Percentiles rank a stretch among this genome's conserved stretches.
Conservation (phyloP, 495 filamentous ascomycete genomes). For the Hypoxylon trugodes region DNA sequence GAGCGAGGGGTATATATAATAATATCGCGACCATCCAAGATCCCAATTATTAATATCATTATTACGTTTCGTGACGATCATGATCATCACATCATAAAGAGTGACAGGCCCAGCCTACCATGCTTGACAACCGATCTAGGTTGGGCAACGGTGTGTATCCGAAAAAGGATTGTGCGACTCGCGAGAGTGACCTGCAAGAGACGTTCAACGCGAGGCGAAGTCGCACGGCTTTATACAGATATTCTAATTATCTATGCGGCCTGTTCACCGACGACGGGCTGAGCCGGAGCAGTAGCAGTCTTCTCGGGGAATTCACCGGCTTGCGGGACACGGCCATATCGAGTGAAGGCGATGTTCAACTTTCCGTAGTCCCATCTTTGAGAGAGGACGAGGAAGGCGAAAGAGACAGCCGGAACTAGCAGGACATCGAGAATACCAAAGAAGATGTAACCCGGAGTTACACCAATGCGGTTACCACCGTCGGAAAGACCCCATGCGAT, state of each 20-base stretch:
- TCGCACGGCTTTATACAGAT: neutral
- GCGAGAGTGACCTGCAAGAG: conserved; percentile 19
- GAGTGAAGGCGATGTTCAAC: conserved; percentile 62
- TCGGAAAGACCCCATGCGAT: conserved; percentile 58
- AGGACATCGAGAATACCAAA: conserved; percentile 58
- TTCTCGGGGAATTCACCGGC: conserved; percentile 57
- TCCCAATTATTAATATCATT: conserved; percentile 14
- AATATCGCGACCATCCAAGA: conserved; percentile 3
- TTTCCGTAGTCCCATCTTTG: conserved; percentile 56
- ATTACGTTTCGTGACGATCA: conserved; percentile 1
- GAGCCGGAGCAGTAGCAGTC: conserved; percentile 39
- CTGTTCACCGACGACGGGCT: conserved; percentile 36
- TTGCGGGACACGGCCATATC: conserved; percentile 58
- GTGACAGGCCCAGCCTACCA: conserved; percentile 37
- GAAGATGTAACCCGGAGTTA: conserved; percentile 53
- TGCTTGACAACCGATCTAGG: conserved; percentile 15
- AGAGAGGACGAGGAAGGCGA: conserved; percentile 49
- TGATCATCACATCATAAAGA: conserved; percentile 31
- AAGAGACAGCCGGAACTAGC: conserved; percentile 47
- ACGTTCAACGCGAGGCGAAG: conserved; percentile 21
- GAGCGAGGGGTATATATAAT: conserved; percentile 37
- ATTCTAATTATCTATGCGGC: conserved; percentile 30
- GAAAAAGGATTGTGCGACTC: neutral
- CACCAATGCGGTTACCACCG: conserved; percentile 56
- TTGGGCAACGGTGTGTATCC: neutral